Conservation (phyloP, 345 rosid genomes). For the Boechera retrofracta region DNA sequence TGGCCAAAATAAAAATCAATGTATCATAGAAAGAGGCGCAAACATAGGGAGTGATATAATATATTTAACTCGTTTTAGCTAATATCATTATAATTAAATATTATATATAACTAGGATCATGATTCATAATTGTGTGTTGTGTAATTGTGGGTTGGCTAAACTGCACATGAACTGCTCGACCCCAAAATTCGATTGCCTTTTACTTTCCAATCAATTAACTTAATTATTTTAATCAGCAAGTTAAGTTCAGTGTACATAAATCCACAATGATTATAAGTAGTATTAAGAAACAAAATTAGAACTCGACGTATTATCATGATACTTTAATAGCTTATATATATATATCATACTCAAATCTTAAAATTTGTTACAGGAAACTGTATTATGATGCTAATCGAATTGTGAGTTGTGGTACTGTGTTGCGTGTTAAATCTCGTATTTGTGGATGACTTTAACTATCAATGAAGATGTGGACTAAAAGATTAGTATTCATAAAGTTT, state of each 20-base stretch:
- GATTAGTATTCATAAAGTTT: not conserved
- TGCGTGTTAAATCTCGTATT: constrained; percentile 3
- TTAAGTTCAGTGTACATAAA: constrained; percentile 42
- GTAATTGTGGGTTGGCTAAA: constrained; percentile 51
- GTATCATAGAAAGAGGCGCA: constrained; percentile 44
- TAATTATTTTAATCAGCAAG: constrained; percentile 29
- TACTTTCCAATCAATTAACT: constrained; percentile 37
- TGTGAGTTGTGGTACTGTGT: not conserved
- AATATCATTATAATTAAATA: constrained; percentile 14
- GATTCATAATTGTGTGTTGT: constrained; percentile 44
- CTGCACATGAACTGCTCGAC: constrained; percentile 49
- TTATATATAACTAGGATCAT: constrained; percentile 33
- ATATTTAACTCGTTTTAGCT: not conserved
- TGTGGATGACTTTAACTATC: not conserved
- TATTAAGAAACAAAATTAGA: not conserved
- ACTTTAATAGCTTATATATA: not conserved
- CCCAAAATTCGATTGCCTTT: constrained; percentile 41
- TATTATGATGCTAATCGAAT: not conserved
- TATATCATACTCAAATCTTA: not conserved
- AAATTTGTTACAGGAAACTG: not conserved
- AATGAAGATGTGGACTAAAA: not conserved
- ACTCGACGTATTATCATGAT: not conserved
- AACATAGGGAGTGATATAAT: constrained; percentile 37
- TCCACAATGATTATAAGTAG: constrained; percentile 37
- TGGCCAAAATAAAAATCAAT: constrained; percentile 15